Evolutionary conservation across 2,329 filamentous ascomycete species (phyloP).

Genomic region (Diaporthe citrichinensis): DNA sequence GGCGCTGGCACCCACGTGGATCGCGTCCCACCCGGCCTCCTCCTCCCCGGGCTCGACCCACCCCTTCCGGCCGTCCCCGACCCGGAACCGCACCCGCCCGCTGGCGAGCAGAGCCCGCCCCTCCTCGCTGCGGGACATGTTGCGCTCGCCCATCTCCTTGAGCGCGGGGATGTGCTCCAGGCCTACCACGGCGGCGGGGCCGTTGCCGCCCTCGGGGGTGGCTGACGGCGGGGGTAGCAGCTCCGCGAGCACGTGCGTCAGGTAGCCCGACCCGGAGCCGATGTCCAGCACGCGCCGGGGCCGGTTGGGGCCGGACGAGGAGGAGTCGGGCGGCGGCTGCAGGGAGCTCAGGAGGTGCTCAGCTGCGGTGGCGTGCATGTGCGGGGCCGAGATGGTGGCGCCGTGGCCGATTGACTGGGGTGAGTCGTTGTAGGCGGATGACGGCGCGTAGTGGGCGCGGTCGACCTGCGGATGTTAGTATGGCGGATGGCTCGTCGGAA

Average conservation of each 20-base stretch:
- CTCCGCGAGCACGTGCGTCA: constrained; percentile 90
- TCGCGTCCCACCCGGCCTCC: constrained; percentile 84
- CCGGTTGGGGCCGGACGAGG: neutral
- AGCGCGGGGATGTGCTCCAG: constrained; percentile 81
- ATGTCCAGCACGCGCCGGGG: constrained; percentile 77
- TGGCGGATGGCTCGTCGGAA: neutral
- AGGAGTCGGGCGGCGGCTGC: constrained; percentile 48
- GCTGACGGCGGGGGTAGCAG: constrained; percentile 54
- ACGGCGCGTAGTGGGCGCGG: constrained; percentile 84
- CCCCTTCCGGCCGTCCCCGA: constrained; percentile 81
- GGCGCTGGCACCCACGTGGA: constrained; percentile 94
- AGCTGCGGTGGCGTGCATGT: constrained; percentile 72
- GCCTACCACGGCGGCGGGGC: constrained; percentile 71
- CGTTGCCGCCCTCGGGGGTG: constrained; percentile 59
- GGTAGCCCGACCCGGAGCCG: constrained; percentile 83
- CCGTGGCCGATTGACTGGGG: constrained; percentile 69
- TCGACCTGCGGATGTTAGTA: constrained; percentile 75
- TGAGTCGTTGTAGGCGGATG: constrained; percentile 75
- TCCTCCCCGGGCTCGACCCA: constrained; percentile 61
- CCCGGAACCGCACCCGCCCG: constrained; percentile 79
- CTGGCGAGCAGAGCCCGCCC: constrained; percentile 72
- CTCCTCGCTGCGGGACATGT: constrained; percentile 74
- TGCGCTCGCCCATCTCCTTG: constrained; percentile 72
- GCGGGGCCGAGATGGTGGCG: constrained; percentile 72
- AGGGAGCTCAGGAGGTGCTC: constrained; percentile 64